Conservation (phyloP, 805 yeast genomes). For the Myxozyma nipponensis region DNA sequence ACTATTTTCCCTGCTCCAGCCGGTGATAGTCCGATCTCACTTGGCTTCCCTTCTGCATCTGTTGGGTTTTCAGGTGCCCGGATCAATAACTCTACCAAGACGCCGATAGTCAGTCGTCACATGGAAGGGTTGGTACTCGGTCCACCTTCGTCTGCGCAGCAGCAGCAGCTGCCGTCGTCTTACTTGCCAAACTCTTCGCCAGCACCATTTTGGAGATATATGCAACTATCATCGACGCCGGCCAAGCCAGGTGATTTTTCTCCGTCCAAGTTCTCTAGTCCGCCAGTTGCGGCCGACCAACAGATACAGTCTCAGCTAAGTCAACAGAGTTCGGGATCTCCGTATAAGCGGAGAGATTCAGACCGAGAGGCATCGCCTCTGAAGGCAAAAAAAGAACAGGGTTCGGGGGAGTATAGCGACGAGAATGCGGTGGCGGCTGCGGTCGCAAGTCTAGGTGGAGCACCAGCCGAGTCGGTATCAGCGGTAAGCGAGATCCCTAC, state of each 20-base stretch:
- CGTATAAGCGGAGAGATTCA: background rate
- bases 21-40: conserved; percentile 22
- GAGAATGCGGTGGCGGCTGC: background rate
- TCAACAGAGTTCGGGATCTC: background rate
- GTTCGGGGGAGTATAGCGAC: background rate
- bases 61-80: background rate
- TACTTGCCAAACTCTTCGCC: conserved; percentile 66
- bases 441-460: background rate
- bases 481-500: conserved; percentile 14
- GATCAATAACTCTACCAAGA: conserved; percentile 16
- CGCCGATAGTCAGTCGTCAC: conserved; percentile 25
- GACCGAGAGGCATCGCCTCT: background rate
- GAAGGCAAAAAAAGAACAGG: background rate
- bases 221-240: conserved; percentile 57
- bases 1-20: conserved; percentile 2
- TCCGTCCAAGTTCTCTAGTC: conserved; percentile 35
- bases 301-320: background rate
- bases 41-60: conserved; percentile 10
- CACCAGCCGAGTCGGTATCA: background rate
- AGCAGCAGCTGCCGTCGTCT: conserved; percentile 40
- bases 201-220: conserved; percentile 83
- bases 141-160: conserved; percentile 39
- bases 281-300: conserved; percentile 24
- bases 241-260: conserved; percentile 30
- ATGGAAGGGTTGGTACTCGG: conserved; percentile 33